Conservation (phyloP, 345 rosid genomes). For the Melaleuca alternifolia region DNA sequence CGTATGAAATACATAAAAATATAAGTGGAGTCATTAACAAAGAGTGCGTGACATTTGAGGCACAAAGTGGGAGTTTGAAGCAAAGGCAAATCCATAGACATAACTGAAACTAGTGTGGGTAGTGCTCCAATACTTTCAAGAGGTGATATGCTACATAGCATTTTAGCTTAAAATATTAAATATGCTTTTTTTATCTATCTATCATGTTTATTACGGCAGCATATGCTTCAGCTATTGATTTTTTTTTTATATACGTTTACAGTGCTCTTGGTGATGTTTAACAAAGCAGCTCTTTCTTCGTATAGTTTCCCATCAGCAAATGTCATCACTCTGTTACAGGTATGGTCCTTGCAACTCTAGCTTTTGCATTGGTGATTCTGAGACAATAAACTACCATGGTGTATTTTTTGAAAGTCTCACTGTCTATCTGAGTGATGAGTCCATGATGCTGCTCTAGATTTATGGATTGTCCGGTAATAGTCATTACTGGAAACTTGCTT, state of each 20-base stretch:
- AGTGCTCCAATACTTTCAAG: background rate
- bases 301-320: conserved; percentile 80
- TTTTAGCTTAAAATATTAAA: background rate
- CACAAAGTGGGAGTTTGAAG: background rate
- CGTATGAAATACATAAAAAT: background rate
- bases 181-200: background rate
- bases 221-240: background rate
- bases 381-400: background rate
- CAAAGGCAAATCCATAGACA: background rate
- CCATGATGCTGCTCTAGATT: background rate
- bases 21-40: background rate
- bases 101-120: background rate
- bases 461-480: background rate
- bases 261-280: conserved; percentile 90
- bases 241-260: conserved; percentile 7
- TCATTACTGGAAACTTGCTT: background rate
- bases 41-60: background rate
- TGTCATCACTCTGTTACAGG: conserved; percentile 90
- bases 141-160: background rate
- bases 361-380: background rate
- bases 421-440: background rate
- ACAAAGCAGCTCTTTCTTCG: conserved; percentile 98
- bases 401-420: background rate
- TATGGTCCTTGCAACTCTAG: conserved; percentile 1
- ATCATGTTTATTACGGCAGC: background rate